Percentiles rank a stretch among this genome's conserved stretches.
These are phyloP conservation scores for Pyricularia pennisetigena DNA, from an alignment of 2,329 filamentous ascomycete species.

Conservation along the genomic window DNA sequence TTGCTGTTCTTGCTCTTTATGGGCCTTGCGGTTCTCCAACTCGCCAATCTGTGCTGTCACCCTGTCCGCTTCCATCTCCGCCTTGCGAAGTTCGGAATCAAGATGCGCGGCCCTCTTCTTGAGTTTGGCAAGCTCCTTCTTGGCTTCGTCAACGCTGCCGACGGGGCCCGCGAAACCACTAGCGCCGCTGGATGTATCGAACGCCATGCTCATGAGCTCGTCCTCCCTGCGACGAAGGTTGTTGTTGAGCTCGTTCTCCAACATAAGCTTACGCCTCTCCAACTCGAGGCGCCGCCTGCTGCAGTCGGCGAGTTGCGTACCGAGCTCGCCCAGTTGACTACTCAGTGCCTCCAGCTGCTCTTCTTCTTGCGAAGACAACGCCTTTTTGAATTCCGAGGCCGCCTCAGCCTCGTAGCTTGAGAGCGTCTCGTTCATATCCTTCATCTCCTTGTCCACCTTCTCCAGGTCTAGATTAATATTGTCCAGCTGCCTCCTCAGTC, in stretches of 20 bases:
- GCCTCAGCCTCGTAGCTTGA: conserved; percentile 72
- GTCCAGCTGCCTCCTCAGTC: conserved; percentile 64
- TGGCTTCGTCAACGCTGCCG: conserved; percentile 64
- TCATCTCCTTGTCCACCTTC: conserved; percentile 64
- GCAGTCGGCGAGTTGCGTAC: conserved; percentile 66
- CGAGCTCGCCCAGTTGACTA: conserved; percentile 59
- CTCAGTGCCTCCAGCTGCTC: conserved; percentile 64
- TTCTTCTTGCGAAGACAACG: conserved; percentile 75
- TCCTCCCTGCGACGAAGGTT: conserved; percentile 82
- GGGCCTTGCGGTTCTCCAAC: conserved; percentile 43
- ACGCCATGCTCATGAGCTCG: conserved; percentile 67
- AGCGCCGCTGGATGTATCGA: conserved; percentile 35
- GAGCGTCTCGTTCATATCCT: conserved; percentile 65
- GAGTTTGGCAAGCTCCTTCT: conserved; percentile 72
- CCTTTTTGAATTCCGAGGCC: conserved; percentile 83
- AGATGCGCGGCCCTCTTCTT: conserved; percentile 58
- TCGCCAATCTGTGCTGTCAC: conserved; percentile 40
- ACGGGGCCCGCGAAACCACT: conserved; percentile 28
- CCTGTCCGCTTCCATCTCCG: conserved; percentile 60
- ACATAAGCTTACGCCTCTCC: conserved; percentile 68
- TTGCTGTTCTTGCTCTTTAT: conserved; percentile 63
- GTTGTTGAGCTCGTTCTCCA: conserved; percentile 83
- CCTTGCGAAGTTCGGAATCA: conserved; percentile 59
- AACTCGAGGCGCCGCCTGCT: conserved; percentile 66
- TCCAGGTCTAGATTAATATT: conserved; percentile 54